Conservation (phyloP, 176 grass and related monocot genomes). For the Paspalum notatum region DNA sequence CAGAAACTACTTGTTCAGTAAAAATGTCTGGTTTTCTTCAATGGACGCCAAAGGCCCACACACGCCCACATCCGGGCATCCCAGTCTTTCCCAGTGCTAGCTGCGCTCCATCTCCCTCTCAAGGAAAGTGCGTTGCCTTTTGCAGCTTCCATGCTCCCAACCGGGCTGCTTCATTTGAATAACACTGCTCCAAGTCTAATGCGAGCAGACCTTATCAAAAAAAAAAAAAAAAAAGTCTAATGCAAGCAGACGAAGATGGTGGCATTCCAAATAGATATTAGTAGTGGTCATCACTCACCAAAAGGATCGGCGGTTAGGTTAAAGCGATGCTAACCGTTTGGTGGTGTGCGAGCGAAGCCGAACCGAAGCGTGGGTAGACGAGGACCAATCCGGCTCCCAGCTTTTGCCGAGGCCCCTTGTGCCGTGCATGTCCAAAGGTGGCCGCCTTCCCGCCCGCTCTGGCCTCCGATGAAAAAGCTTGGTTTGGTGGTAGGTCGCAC, state of each 20-base stretch:
- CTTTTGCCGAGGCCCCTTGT: conserved; percentile 27
- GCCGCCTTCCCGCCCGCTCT: too few species aligned
- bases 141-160: neutral
- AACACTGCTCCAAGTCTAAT: neutral
- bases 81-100: too few species aligned
- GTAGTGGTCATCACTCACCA: conserved; percentile 14
- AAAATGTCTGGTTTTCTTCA: neutral
- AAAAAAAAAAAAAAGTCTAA: too few species aligned
- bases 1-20: neutral
- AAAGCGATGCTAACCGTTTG: neutral
- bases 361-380: too few species aligned
- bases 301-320: conserved; percentile 24
- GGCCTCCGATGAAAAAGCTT: too few species aligned
- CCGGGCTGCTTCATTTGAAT: neutral
- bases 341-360: neutral
- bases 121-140: conserved; percentile 38
- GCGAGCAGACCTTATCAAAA: conserved; percentile 21
- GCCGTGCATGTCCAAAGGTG: conserved; percentile 35
- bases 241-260: conserved; percentile 1
- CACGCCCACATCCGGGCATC: too few species aligned
- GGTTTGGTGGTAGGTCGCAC: conserved; percentile 16
- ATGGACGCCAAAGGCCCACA: neutral
- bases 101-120: neutral
- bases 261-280: neutral
- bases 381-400: neutral